phyloP scores from a whole-genome alignment of 805 yeast genomes.

The Lachancea nothofagi region DNA sequence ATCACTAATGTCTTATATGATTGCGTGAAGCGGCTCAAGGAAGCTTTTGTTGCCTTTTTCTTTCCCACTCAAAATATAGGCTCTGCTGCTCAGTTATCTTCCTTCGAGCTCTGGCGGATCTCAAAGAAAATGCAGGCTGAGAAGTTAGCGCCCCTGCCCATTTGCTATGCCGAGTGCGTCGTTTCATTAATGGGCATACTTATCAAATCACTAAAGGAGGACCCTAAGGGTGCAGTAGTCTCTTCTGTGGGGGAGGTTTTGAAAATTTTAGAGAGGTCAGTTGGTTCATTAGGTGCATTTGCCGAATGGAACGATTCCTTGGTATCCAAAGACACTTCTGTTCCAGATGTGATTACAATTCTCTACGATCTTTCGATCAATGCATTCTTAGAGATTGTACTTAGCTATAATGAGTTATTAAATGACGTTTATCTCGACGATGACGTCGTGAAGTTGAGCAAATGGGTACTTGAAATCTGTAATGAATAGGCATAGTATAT shows the following conservation, averaged over 20 bases:
- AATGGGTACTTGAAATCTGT: slow-evolving; percentile 59
- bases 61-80: slow-evolving; percentile 19
- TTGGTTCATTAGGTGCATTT: slow-evolving; percentile 47
- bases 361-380: slow-evolving; percentile 60
- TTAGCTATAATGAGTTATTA: slow-evolving; percentile 55
- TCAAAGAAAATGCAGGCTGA: slow-evolving; percentile 48
- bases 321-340: slow-evolving; percentile 13
- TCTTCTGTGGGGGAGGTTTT: slow-evolving; percentile 54
- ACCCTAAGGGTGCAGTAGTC: slow-evolving; percentile 48
- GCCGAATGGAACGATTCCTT: slow-evolving; percentile 31
- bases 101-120: slow-evolving; percentile 27
- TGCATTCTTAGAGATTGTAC: slow-evolving; percentile 59
- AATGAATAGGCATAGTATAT: slow-evolving; percentile 12
- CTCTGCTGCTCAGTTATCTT: slow-evolving; percentile 16
- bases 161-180: slow-evolving; percentile 60
- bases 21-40: slow-evolving; percentile 11
- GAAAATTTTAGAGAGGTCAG: slow-evolving; percentile 54
- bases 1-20: slow-evolving; percentile 15
- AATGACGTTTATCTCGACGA: slow-evolving; percentile 61
- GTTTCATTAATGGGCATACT: slow-evolving; percentile 48
- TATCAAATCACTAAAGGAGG: slow-evolving; percentile 57
- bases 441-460: slow-evolving; percentile 60
- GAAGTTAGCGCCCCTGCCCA: slow-evolving; percentile 54
- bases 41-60: slow-evolving; percentile 17
- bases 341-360: slow-evolving; percentile 42